phyloP scores from a whole-genome alignment of 306 rosid genomes.

The Myrica gale region DNA sequence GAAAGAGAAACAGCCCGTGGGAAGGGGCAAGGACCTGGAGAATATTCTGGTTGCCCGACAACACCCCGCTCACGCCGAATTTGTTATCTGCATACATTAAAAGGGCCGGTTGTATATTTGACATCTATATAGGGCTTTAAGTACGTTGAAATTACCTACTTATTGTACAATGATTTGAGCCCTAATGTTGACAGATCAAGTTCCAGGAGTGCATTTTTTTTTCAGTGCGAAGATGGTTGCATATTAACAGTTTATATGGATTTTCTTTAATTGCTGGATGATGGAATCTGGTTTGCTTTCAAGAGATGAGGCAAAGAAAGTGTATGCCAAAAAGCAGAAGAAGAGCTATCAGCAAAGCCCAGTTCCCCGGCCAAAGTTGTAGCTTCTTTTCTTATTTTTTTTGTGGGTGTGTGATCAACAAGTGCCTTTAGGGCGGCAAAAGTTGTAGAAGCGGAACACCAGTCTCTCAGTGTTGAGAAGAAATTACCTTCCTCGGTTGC shows the following conservation, averaged over 20 bases:
- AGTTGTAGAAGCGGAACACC: conserved; percentile 33
- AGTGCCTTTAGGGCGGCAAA: too few relatives aligned
- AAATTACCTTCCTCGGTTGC: conserved; percentile 29
- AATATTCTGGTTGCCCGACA: too few relatives aligned
- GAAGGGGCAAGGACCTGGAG: too few relatives aligned
- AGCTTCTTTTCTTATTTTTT: conserved; percentile 6
- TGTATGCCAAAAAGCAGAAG: conserved; percentile 62
- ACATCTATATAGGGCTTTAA: not conserved
- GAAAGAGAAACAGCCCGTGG: too few relatives aligned
- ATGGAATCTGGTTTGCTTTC: conserved; percentile 88
- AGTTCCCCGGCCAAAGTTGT: conserved; percentile 49
- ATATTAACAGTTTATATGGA: not conserved
- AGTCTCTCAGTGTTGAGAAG: conserved; percentile 49
- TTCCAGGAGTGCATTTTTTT: not conserved
- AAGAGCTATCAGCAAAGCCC: conserved; percentile 41
- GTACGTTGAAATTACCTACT: not conserved
- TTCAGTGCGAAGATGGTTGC: not conserved
- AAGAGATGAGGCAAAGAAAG: conserved; percentile 56
- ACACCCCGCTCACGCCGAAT: not conserved
- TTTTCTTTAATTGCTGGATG: conserved; percentile 55
- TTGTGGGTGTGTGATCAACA: too few relatives aligned
- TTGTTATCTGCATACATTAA: not conserved
- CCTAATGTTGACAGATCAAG: not conserved
- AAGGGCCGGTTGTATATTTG: not conserved
- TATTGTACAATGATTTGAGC: not conserved